These are phyloP conservation scores for Lachancea sp. DNA, from an alignment of 805 yeast genomes.

Conservation along the genomic window DNA sequence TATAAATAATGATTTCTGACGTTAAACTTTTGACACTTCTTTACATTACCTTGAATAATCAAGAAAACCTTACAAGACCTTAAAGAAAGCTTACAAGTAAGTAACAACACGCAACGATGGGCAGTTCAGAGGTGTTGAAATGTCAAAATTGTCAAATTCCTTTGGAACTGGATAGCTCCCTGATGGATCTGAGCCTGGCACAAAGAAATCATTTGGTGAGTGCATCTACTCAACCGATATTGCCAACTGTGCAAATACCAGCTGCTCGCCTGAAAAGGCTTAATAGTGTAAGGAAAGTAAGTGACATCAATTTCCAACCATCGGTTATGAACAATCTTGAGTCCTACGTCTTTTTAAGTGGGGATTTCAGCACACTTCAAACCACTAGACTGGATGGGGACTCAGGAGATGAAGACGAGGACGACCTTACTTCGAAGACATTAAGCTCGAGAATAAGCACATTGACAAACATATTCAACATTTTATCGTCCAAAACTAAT, in stretches of 20 bases:
- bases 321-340: constrained; percentile 17
- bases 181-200: constrained; percentile 38
- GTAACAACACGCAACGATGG: neutral
- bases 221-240: constrained; percentile 7
- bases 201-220: constrained; percentile 40
- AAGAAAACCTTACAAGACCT: too few relatives aligned
- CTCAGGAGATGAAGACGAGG: constrained; percentile 17
- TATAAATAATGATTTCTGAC: too few relatives aligned
- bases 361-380: constrained; percentile 10
- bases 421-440: constrained; percentile 24
- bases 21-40: too few relatives aligned
- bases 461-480: constrained; percentile 60
- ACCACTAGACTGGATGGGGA: constrained; percentile 10
- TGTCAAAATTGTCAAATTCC: constrained; percentile 46
- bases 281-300: constrained; percentile 15
- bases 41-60: too few relatives aligned
- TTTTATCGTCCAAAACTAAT: constrained; percentile 64
- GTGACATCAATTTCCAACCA: constrained; percentile 28
- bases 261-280: constrained; percentile 19
- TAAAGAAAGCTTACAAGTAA: neutral
- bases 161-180: constrained; percentile 37
- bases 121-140: constrained; percentile 10
- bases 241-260: constrained; percentile 15
- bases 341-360: constrained; percentile 25
- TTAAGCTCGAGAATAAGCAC: constrained; percentile 47